A percentile compares a stretch with the other conserved stretches of the same genome.
Conservation (phyloP, 345 rosid genomes). For the Aquilaria yunnanensis region DNA sequence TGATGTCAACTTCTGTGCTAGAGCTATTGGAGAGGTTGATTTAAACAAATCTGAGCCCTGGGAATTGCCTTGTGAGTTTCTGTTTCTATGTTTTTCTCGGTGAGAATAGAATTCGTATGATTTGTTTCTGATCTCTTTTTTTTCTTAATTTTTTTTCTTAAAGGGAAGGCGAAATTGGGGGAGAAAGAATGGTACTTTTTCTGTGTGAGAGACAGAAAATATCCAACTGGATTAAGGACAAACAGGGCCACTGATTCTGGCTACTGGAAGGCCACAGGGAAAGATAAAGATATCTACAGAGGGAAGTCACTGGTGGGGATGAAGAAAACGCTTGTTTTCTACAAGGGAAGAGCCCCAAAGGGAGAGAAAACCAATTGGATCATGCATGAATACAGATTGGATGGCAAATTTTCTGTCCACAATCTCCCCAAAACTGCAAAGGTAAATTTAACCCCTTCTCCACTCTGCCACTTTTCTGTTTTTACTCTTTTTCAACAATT, state of each 20-base stretch:
- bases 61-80: constrained; percentile 78
- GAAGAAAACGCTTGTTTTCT: constrained; percentile 94
- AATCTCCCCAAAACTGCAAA: constrained; percentile 77
- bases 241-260: constrained; percentile 89
- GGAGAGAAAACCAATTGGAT: constrained; percentile 88
- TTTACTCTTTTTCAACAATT: background rate
- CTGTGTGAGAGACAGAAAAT: constrained; percentile 83
- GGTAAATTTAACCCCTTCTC: constrained; percentile 30
- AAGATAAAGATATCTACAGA: constrained; percentile 73
- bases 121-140: background rate
- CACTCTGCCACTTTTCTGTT: constrained; percentile 9
- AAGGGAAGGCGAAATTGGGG: constrained; percentile 95
- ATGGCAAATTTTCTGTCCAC: constrained; percentile 63
- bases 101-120: background rate
- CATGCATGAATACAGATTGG: constrained; percentile 84
- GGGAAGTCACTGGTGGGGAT: constrained; percentile 80
- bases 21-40: constrained; percentile 90
- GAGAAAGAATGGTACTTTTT: constrained; percentile 96
- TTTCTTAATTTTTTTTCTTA: constrained; percentile 5
- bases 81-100: background rate
- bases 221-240: constrained; percentile 85
- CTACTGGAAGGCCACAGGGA: constrained; percentile 97
- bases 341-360: constrained; percentile 88
- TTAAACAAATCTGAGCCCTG: constrained; percentile 97
- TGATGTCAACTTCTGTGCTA: constrained; percentile 44